Evolutionary conservation across 306 rosid genomes (phyloP).

Genomic region (Arachis hypogaea): DNA sequence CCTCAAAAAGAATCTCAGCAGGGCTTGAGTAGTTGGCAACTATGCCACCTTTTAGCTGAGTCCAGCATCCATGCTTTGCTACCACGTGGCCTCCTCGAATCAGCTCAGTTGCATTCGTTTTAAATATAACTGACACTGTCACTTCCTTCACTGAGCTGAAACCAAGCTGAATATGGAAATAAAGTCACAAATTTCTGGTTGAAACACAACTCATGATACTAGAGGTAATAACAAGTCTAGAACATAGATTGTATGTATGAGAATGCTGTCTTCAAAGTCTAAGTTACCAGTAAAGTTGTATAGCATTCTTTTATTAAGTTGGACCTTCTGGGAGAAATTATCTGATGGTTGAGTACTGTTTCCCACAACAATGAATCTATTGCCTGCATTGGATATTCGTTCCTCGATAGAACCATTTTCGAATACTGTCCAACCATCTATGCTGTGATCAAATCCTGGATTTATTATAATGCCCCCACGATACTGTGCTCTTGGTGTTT

Average conservation of each 20-base stretch:
- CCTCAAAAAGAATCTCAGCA: slow-evolving; percentile 67
- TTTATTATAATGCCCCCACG: slow-evolving; percentile 86
- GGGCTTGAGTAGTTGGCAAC: slow-evolving; percentile 58
- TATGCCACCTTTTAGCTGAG: slow-evolving; percentile 71
- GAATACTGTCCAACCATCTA: slow-evolving; percentile 62
- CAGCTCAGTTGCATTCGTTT: slow-evolving; percentile 38
- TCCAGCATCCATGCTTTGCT: slow-evolving; percentile 75
- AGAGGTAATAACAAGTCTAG: not conserved
- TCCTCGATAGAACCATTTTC: slow-evolving; percentile 62
- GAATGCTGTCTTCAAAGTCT: not conserved
- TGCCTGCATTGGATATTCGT: slow-evolving; percentile 56
- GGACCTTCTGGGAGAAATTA: slow-evolving; percentile 67
- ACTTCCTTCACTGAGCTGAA: slow-evolving; percentile 72
- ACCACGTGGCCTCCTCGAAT: slow-evolving; percentile 52
- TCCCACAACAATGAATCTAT: slow-evolving; percentile 57
- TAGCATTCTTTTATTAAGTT: slow-evolving; percentile 51
- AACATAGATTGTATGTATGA: not conserved
- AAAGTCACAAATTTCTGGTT: not conserved
- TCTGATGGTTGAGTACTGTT: slow-evolving; percentile 54
- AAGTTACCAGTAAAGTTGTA: slow-evolving; percentile 64
- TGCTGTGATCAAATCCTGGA: slow-evolving; percentile 63
- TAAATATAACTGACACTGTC: slow-evolving; percentile 61
- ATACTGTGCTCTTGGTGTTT: slow-evolving; percentile 58
- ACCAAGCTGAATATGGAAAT: slow-evolving; percentile 56
- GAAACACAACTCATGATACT: not conserved